Conservation (phyloP, 306 rosid species). For the Pyrus pyrifolia region DNA sequence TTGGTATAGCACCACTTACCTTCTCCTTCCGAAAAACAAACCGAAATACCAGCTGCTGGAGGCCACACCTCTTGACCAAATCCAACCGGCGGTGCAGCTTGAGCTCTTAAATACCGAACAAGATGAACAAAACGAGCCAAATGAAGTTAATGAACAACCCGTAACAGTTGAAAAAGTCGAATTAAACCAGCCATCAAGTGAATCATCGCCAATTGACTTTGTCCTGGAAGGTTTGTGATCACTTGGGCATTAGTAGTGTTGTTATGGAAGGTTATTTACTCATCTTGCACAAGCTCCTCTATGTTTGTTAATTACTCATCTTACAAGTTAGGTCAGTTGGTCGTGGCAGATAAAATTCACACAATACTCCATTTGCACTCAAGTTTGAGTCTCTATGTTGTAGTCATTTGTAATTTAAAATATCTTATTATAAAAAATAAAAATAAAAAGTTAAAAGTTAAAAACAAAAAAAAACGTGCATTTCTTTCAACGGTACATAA, state of each 20-base stretch:
- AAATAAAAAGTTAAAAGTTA: not conserved
- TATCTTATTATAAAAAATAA: too few relatives aligned
- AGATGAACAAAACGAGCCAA: constrained; percentile 29
- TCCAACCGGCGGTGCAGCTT: constrained; percentile 18
- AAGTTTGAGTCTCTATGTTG: too few relatives aligned
- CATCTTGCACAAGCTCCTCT: too few relatives aligned
- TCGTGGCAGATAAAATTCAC: accelerated
- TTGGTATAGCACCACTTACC: constrained; percentile 77
- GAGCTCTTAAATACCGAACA: constrained; percentile 33
- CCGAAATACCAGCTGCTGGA: constrained; percentile 78
- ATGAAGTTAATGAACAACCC: constrained; percentile 24
- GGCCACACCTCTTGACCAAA: constrained; percentile 32
- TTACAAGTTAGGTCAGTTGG: not conserved
- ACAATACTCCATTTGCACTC: not conserved
- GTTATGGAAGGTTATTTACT: constrained; percentile 14
- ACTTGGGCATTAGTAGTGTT: constrained; percentile 56
- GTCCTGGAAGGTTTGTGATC: constrained; percentile 83
- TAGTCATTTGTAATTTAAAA: too few relatives aligned
- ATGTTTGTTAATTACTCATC: not conserved
- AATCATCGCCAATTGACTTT: constrained; percentile 52
- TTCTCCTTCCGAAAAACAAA: constrained; percentile 80
- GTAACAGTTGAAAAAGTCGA: constrained; percentile 32
- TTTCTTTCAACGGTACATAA: not conserved
- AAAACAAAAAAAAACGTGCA: not conserved
- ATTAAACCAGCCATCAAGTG: constrained; percentile 29